These are phyloP conservation scores for Actinidia arguta DNA, from an alignment of 179 eudicot species.

Conservation along the genomic window DNA sequence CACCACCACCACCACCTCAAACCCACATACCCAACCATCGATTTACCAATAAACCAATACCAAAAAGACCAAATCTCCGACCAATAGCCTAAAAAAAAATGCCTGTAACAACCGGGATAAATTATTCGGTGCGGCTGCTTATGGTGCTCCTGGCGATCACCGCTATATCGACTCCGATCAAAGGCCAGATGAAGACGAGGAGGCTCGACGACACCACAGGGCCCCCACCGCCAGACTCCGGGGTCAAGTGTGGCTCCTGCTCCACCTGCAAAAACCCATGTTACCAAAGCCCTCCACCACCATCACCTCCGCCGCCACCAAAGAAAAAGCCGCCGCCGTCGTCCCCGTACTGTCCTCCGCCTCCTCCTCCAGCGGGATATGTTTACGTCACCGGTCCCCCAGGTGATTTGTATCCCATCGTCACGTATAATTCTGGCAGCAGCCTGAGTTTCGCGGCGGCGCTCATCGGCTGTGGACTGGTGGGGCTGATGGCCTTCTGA, in stretches of 20 bases:
- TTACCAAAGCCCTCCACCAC: slow-evolving; percentile 50
- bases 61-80: background rate
- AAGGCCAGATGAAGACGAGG: slow-evolving; percentile 23
- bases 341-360: background rate
- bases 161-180: slow-evolving; percentile 14
- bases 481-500: no score
- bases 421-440: no score
- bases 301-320: slow-evolving; percentile 14
- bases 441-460: no score
- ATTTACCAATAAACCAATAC: background rate
- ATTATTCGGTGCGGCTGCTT: background rate
- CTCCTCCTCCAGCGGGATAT: background rate
- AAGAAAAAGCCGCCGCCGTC: no score
- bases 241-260: slow-evolving; percentile 57
- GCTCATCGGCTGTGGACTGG: no score
- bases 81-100: background rate
- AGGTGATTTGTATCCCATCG: no score
- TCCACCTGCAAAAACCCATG: slow-evolving; percentile 53
- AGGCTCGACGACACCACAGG: slow-evolving; percentile 49
- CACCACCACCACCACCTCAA: background rate
- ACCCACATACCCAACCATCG: background rate
- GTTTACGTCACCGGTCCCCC: slow-evolving; percentile 46
- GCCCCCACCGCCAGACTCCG: slow-evolving; percentile 35
- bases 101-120: background rate
- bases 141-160: slow-evolving; percentile 20